Conservation (phyloP, 108 stramenopile genomes). For the Skeletonema marinoi region DNA sequence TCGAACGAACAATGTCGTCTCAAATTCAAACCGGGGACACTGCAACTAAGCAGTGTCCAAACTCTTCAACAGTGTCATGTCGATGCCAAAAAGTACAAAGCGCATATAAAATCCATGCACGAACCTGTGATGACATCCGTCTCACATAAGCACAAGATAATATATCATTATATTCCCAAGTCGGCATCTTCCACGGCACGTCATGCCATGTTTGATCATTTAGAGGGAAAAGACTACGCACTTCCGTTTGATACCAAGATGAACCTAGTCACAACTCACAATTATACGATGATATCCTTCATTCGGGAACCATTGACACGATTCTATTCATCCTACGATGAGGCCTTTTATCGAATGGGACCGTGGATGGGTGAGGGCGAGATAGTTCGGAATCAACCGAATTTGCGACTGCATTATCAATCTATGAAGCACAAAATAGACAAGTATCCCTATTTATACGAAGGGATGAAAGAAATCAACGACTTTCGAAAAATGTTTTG, state of each 20-base stretch:
- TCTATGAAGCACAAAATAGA: conserved; percentile 9
- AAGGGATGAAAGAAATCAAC: conserved; percentile 16
- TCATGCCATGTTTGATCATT: conserved; percentile 35
- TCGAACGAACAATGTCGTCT: neutral
- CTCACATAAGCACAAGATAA: conserved; percentile 28
- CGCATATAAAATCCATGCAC: conserved; percentile 1
- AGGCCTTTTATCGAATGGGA: conserved; percentile 40
- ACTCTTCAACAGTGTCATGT: conserved; percentile 38
- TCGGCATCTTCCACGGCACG: conserved; percentile 37
- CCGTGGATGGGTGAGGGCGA: conserved; percentile 37
- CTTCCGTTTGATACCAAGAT: conserved; percentile 13
- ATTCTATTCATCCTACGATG: conserved; percentile 48
- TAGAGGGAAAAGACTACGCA: conserved; percentile 25
- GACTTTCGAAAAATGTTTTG: conserved; percentile 36
- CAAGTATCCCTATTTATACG: conserved; percentile 43
- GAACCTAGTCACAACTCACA: conserved; percentile 7
- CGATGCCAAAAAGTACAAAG: conserved; percentile 21
- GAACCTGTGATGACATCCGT: neutral
- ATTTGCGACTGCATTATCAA: neutral
- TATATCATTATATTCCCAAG: conserved; percentile 41
- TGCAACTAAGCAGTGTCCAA: conserved; percentile 15
- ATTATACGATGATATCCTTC: conserved; percentile 28
- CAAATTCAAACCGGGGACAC: conserved; percentile 32
- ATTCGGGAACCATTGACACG: conserved; percentile 41
- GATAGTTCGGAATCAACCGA: neutral